Evolutionary conservation across 2,329 filamentous ascomycete genomes (phyloP), one percentile per base, ranked within the genome.

Genomic region (Penicillium sp.): DNA sequence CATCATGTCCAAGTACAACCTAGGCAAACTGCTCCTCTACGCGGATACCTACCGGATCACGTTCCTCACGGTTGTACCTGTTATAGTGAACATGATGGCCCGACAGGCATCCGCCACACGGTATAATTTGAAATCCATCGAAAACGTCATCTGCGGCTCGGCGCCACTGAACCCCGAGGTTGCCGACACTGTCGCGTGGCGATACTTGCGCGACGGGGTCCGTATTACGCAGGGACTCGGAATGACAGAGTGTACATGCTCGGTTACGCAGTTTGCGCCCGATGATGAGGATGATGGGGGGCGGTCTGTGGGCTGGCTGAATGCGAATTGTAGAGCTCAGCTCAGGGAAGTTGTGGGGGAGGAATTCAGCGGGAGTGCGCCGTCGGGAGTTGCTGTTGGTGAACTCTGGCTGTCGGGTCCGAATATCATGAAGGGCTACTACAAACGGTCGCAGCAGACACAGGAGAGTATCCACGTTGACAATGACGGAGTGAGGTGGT

Each of bases 401-500:
- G 60, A 62, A 54, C 47, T 62, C 5, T 62, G 60, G 60, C 45
- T 62, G 7, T 17, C 60, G 13, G 60, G 60, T 29, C 60, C 60
- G 19, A 62, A 62, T 53, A 41, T 62, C n/a, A 62, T 62, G 60
- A 62, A 54, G 31, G 48, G 60, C 2, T 62, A 62, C 44, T 62
- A 58, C 1, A 52, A 56, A 11, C 48, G 53, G 9, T 53, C 53
- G 4, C 35, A 45, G 19, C 29, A 26, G 23, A 61, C 59, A n/a
- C 49, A 29, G 8, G 53, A 61, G 30, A 57, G 53, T 26, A 61
- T 61, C 23, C 23, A 26, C 35, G 59, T 61, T n/a, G 38, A 52
- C 5, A 48, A 57, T 1, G 53, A 47, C n/a, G 59, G 54, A n/a
- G 13, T 41, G 9, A 17, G 59, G 35, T 61, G 59, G 59, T 30